These are phyloP conservation scores for Chaetoscypha palmicola DNA, from an alignment of 2,329 filamentous ascomycete genomes.

Conservation along the genomic window DNA sequence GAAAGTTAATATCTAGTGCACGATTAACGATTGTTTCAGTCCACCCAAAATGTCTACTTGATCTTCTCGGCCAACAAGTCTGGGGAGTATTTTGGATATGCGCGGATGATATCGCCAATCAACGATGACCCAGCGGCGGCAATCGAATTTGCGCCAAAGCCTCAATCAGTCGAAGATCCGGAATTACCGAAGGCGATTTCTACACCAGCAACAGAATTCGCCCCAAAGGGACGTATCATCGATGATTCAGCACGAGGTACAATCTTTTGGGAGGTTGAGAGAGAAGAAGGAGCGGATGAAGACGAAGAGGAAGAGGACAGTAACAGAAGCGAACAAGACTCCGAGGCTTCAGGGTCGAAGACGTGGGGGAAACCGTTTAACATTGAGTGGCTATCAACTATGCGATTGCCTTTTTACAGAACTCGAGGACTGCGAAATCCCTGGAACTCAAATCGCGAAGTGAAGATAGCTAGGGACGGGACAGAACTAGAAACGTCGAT, in stretches of 20 bases:
- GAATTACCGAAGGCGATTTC: conserved; percentile 74
- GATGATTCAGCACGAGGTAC: conserved; percentile 90
- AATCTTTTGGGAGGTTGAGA: conserved; percentile 89
- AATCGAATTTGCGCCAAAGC: conserved; percentile 61
- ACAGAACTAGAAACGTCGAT: conserved; percentile 84
- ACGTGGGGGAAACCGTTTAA: conserved; percentile 88
- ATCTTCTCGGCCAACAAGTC: conserved; percentile 97
- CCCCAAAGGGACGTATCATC: conserved; percentile 79
- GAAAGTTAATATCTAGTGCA: too few species aligned
- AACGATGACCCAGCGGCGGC: conserved; percentile 66
- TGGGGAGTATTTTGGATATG: conserved; percentile 93
- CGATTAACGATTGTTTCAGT: conserved; percentile 41
- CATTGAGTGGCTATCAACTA: conserved; percentile 83
- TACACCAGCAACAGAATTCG: conserved; percentile 69
- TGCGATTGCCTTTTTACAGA: conserved; percentile 77
- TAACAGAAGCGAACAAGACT: conserved; percentile 34
- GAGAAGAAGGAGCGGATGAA: conserved; percentile 43
- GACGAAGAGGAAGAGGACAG: conserved; percentile 38
- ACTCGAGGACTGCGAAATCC: conserved; percentile 83
- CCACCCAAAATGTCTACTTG: conserved; percentile 76
- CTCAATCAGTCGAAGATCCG: conserved; percentile 49
- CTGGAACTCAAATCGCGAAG: conserved; percentile 91
- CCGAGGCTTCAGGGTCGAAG: conserved; percentile 32
- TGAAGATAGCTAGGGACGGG: conserved; percentile 92
- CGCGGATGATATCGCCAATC: conserved; percentile 80